Percentiles rank a stretch among this genome's conserved stretches.
Evolutionary conservation across 306 rosid species (phyloP).

Genomic region (Vigna unguiculata): DNA sequence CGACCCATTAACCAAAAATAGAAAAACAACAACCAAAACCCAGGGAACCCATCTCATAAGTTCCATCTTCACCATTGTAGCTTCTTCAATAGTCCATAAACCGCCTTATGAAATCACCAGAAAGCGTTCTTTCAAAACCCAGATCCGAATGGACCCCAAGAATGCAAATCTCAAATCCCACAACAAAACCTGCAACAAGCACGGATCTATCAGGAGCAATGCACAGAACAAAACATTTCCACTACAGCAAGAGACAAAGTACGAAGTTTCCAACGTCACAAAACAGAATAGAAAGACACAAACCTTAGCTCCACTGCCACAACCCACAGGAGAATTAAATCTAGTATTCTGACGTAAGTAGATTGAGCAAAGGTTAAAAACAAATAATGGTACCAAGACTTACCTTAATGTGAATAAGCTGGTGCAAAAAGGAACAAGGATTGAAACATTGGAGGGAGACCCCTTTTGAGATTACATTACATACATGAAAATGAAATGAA

Average conservation of each 20-base stretch:
- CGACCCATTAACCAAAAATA: slow-evolving; percentile 50
- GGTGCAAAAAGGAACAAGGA: slow-evolving; percentile 3
- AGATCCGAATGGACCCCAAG: slow-evolving; percentile 22
- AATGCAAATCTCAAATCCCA: slow-evolving; percentile 44
- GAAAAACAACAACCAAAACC: slow-evolving; percentile 45
- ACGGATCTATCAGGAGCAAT: slow-evolving; percentile 47
- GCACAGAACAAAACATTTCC: slow-evolving; percentile 41
- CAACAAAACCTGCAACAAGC: slow-evolving; percentile 42
- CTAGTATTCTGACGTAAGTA: slow-evolving; percentile 25
- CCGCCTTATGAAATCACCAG: slow-evolving; percentile 22
- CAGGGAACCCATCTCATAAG: slow-evolving; percentile 41
- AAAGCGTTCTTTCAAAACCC: slow-evolving; percentile 24
- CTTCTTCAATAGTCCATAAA: slow-evolving; percentile 41
- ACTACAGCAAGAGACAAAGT: slow-evolving; percentile 30
- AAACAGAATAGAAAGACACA: slow-evolving; percentile 29
- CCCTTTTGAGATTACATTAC: slow-evolving; percentile 25
- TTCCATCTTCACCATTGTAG: slow-evolving; percentile 56
- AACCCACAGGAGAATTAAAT: neutral
- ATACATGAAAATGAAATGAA: neutral
- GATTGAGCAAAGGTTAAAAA: slow-evolving; percentile 6
- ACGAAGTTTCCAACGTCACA: slow-evolving; percentile 39
- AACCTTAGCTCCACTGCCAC: slow-evolving; percentile 4
- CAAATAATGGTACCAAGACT: neutral
- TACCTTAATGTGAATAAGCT: slow-evolving; percentile 39
- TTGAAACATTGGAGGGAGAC: slow-evolving; percentile 23